Conservation (phyloP, 345 rosid species). For the Theobroma cacao region DNA sequence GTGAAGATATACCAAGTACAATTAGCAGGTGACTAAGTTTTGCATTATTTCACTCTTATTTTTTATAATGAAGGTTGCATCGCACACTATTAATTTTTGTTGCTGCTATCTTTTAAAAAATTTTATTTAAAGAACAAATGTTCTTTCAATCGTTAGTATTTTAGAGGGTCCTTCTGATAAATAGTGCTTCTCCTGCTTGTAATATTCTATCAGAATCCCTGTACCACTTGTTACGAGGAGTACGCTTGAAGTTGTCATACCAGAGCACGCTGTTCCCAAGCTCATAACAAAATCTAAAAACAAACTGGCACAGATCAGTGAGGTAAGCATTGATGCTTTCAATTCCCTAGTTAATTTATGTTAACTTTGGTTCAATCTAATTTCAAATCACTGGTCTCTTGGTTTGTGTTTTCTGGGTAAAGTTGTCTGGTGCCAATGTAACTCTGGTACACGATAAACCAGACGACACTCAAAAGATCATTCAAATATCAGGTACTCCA, state of each 20-base stretch:
- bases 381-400: neutral
- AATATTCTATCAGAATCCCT: constrained; percentile 41
- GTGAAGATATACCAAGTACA: constrained; percentile 54
- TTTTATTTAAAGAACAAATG: neutral
- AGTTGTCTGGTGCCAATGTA: constrained; percentile 95
- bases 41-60: constrained; percentile 4
- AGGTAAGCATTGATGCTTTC: constrained; percentile 47
- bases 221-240: constrained; percentile 92
- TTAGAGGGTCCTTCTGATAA: neutral
- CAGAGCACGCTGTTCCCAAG: constrained; percentile 79
- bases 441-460: constrained; percentile 73
- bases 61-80: neutral
- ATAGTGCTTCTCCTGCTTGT: neutral
- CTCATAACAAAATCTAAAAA: constrained; percentile 82
- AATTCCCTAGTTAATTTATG: neutral
- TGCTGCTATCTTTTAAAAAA: neutral
- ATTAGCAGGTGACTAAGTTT: constrained; percentile 53
- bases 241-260: constrained; percentile 90
- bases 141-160: neutral
- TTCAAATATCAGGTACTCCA: constrained; percentile 89
- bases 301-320: constrained; percentile 91
- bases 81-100: neutral
- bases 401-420: constrained; percentile 14
- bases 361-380: neutral
- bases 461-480: constrained; percentile 62